These are phyloP conservation scores for Heteromeles arbutifolia DNA, from an alignment of 306 rosid genomes.

Conservation along the genomic window DNA sequence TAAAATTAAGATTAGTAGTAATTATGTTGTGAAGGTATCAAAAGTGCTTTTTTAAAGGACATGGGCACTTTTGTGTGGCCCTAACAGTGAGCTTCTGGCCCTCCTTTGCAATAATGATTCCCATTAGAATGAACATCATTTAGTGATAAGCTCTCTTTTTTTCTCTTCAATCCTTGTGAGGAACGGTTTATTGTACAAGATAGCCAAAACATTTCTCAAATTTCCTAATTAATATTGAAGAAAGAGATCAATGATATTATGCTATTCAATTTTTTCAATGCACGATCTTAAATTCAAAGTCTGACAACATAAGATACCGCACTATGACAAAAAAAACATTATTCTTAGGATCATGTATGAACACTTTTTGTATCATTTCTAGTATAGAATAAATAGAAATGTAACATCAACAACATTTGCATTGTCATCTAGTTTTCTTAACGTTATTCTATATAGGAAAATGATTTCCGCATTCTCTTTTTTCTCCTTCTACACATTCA, in stretches of 20 bases:
- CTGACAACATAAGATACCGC: background rate
- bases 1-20: background rate
- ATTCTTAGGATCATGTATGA: background rate
- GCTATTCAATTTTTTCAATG: no score
- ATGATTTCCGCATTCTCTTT: no score
- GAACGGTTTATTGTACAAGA: background rate
- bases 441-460: background rate
- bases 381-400: background rate
- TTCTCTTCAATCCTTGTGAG: background rate
- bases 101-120: slow-evolving; percentile 4
- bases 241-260: background rate
- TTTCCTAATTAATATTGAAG: no score
- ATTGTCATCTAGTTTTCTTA: background rate
- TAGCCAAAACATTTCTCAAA: no score
- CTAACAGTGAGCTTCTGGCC: background rate
- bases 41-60: background rate
- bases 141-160: background rate
- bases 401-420: background rate
- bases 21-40: background rate
- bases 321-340: background rate
- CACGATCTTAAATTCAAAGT: background rate
- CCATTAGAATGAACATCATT: background rate
- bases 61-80: slow-evolving; percentile 12
- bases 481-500: no score
- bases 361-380: background rate